Conservation (phyloP, 2,329 filamentous ascomycete genomes). For the Ilyonectria destructans region DNA sequence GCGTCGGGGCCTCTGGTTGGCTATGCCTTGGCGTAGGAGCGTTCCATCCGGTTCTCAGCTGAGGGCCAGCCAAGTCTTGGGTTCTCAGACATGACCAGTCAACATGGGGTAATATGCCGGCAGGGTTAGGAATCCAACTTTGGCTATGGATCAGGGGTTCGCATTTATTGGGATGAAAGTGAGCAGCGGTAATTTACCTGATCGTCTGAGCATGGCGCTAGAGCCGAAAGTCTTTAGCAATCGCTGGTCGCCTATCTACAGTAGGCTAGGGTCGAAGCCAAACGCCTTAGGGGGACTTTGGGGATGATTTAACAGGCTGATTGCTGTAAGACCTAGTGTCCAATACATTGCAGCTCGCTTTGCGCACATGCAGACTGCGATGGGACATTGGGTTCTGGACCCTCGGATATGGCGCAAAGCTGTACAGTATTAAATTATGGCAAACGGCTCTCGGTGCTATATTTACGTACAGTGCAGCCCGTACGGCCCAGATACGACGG, state of each 20-base stretch:
- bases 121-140: neutral
- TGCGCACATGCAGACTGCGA: neutral
- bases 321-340: neutral
- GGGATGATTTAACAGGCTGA: neutral
- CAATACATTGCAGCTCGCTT: neutral
- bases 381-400: neutral
- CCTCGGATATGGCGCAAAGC: neutral
- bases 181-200: conserved; percentile 1
- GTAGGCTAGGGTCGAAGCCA: neutral
- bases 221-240: neutral
- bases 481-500: too few relatives aligned
- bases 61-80: neutral
- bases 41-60: too few relatives aligned
- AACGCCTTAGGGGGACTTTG: neutral
- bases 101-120: neutral
- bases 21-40: neutral
- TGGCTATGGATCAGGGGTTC: neutral
- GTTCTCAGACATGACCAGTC: neutral
- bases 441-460: neutral
- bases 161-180: neutral
- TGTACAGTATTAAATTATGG: too few relatives aligned
- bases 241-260: neutral
- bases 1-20: neutral
- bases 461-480: neutral
- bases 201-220: neutral